phyloP scores from a whole-genome alignment of 163 green algal genomes.

The Scenedesmus sp. region DNA sequence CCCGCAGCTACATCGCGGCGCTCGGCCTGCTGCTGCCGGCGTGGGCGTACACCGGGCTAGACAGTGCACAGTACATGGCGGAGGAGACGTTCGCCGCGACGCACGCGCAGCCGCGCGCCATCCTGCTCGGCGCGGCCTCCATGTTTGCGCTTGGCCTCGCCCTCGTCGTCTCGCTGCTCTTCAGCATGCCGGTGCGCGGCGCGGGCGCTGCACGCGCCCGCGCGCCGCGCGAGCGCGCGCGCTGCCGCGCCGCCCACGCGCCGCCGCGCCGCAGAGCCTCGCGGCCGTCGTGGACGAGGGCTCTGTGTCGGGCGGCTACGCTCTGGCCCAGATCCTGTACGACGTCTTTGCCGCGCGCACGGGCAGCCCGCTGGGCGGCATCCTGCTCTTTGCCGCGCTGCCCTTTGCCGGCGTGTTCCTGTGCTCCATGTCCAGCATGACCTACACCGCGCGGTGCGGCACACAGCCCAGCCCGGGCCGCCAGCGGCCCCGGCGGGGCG shows the following conservation, averaged over 20 bases:
- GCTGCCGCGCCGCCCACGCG: neutral
- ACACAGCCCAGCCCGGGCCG: too few species aligned
- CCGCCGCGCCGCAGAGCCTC: slow-evolving; percentile 2
- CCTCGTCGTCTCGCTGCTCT: slow-evolving; percentile 43
- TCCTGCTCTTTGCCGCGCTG: slow-evolving; percentile 14
- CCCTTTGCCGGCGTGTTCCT: slow-evolving; percentile 5
- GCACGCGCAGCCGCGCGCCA: slow-evolving; percentile 3
- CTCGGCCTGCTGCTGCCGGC: slow-evolving; percentile 70
- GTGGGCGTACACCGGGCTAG: slow-evolving; percentile 65
- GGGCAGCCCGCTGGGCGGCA: slow-evolving; percentile 12
- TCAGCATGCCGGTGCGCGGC: slow-evolving; percentile 35
- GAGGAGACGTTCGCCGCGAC: slow-evolving; percentile 11
- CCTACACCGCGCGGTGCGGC: slow-evolving; percentile 25
- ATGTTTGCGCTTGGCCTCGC: slow-evolving; percentile 45
- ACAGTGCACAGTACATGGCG: slow-evolving; percentile 42
- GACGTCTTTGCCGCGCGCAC: slow-evolving; percentile 20
- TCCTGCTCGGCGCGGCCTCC: slow-evolving; percentile 10
- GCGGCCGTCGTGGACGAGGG: slow-evolving; percentile 15
- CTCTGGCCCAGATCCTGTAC: slow-evolving; percentile 41
- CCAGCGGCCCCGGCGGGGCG: too few species aligned
- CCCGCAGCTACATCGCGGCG: slow-evolving; percentile 58
- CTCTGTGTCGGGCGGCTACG: slow-evolving; percentile 21
- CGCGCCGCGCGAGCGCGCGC: too few species aligned
- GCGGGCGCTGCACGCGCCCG: too few species aligned
- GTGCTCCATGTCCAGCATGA: slow-evolving; percentile 18